phyloP scores from a whole-genome alignment of 1,139 yeast species.

The Pichia inconspicua region DNA sequence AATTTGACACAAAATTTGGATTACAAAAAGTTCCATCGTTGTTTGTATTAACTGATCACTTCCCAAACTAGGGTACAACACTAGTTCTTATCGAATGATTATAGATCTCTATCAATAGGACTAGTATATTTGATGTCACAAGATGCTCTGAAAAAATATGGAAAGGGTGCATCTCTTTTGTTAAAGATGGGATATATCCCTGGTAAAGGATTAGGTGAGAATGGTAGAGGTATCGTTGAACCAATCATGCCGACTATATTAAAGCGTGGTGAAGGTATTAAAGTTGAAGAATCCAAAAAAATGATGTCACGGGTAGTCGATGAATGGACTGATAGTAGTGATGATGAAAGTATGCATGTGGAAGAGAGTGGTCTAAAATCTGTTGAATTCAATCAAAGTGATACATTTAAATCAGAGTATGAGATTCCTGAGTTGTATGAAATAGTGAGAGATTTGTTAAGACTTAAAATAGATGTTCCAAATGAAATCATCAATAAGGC shows the following conservation, averaged over 20 bases:
- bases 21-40: too few species aligned
- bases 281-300: slow-evolving; percentile 35
- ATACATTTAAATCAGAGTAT: slow-evolving; percentile 9
- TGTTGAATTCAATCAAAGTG: slow-evolving; percentile 14
- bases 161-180: slow-evolving; percentile 78
- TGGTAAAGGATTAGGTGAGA: slow-evolving; percentile 76
- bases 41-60: neutral
- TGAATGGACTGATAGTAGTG: slow-evolving; percentile 10
- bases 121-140: slow-evolving; percentile 1
- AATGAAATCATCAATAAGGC: slow-evolving; percentile 24
- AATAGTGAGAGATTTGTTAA: slow-evolving; percentile 33
- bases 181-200: slow-evolving; percentile 79
- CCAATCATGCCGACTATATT: slow-evolving; percentile 70
- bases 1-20: too few species aligned
- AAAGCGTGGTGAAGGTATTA: slow-evolving; percentile 68
- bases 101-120: neutral
- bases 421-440: slow-evolving; percentile 28
- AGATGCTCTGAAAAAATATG: slow-evolving; percentile 38
- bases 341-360: slow-evolving; percentile 20
- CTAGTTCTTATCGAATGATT: neutral
- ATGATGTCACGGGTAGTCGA: slow-evolving; percentile 10
- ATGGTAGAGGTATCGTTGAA: slow-evolving; percentile 61
- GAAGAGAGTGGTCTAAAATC: slow-evolving; percentile 17
- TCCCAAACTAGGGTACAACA: neutral
- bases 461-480: slow-evolving; percentile 33